phyloP scores from a whole-genome alignment of 352 stramenopile genomes.

The Phytophthora constricta region DNA sequence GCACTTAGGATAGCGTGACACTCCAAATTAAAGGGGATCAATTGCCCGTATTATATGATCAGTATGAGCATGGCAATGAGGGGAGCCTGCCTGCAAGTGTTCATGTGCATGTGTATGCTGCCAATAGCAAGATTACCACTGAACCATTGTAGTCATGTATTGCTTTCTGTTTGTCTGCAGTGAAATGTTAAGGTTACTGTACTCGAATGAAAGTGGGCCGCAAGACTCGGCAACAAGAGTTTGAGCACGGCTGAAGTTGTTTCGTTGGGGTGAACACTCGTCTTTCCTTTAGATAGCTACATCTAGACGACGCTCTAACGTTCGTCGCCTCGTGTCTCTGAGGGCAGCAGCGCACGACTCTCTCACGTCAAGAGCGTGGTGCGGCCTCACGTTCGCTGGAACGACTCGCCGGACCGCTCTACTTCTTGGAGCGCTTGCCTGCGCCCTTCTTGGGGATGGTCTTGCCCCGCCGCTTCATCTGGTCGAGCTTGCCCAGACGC shows the following conservation, averaged over 20 bases:
- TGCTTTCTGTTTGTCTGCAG: too few species aligned
- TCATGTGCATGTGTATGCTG: neutral
- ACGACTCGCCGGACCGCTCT: conserved; percentile 23
- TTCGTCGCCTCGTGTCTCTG: neutral
- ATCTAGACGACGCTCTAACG: conserved; percentile 1
- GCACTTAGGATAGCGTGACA: conserved; percentile 18
- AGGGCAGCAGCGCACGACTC: neutral
- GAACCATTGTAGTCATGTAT: too few species aligned
- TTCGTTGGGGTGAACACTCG: conserved; percentile 14
- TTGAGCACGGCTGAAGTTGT: neutral
- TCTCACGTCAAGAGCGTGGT: neutral
- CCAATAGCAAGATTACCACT: too few species aligned
- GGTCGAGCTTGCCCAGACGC: conserved; percentile 76
- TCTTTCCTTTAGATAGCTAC: conserved; percentile 31
- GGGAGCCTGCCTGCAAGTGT: neutral
- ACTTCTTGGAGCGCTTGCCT: conserved; percentile 89
- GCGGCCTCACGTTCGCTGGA: neutral
- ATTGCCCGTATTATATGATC: neutral
- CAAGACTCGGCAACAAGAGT: too few species aligned
- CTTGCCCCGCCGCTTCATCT: conserved; percentile 90
- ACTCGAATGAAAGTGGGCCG: too few species aligned
- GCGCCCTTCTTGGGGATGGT: conserved; percentile 88
- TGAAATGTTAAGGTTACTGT: too few species aligned
- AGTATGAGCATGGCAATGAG: neutral
- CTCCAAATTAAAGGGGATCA: neutral